Base-by-base conservation (phyloP, 2,329 filamentous ascomycete genomes). In the Colletotrichum caudatum region DNA sequence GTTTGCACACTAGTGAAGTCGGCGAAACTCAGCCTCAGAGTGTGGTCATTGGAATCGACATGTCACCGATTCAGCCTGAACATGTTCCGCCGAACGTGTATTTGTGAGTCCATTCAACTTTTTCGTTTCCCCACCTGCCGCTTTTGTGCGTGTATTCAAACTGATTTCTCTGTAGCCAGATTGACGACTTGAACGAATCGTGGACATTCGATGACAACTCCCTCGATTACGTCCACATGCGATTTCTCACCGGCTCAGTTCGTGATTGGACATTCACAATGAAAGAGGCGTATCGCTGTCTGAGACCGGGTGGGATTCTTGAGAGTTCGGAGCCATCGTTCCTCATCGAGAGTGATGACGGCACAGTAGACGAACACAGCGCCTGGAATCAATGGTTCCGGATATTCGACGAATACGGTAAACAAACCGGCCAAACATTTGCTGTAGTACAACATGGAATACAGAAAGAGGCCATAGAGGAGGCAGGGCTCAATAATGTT, bases 181-280 rank as follows among this genome's bases (percentile, higher is more conserved):
- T 56, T 37, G 20, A 56, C 12, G 33, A 56, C 53, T 56, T 56
- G 18, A 56, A 56, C 20, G 33, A 56, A 56, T 33, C 8, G n/a
- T 56, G 20, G 53, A 56, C 53, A 56, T 56, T 56, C 33, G 12
- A 20, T 8, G 26, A 56, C 33, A 56, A 56, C 35, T 56, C 53
- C 9, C 53, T 56, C 33, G 33, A 56, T 33, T 56, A 37, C 18
- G 18, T 56, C 20, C 9, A 56, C 33, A 56, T 56, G 33, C 33
- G 33, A 12, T 56, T 56, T 7, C 29, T 56, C 18, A 37, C 53
- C 20, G 33, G 53, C 7, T 37, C 53, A 16, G 33, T 56, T 56
- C 16, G 16, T 37, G 18, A 56, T 56, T 56, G 33, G 33, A 23
- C 23, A 23, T 39, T 14, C 11, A 12, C 20, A 14, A 37, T 57